Evolutionary conservation across 805 yeast genomes (phyloP), one percentile per base, ranked within the genome.

Genomic region (Metschnikowia proteae): DNA sequence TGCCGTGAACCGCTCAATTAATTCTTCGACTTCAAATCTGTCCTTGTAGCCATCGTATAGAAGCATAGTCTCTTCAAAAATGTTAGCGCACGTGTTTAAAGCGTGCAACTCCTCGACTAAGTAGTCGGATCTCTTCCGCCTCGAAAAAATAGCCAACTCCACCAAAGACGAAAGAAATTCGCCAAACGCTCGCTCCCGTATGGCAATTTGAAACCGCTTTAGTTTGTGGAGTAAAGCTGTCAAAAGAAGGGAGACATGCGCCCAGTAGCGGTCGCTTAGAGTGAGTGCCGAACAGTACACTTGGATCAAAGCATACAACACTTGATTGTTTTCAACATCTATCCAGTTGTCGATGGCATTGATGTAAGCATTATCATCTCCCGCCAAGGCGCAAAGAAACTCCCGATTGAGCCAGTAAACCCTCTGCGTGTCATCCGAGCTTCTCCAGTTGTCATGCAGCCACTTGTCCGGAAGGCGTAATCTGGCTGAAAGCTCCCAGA

Each of bases 11-110:
- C 42, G 42, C 17, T 6, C 9, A 3, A 48, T 46, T n/a, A 48
- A 17, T 25, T 40, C 46, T 23, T 39, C 38, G 11, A 65, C 26
- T 6, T 48, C 53, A 6, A 27, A 40, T 33, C 47, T 53, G 30
- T 73, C 77, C 37, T 60, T 63, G 48, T 61, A 73, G 1, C 77
- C 77, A 27, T 68, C 70, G 53, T 60, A 70, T 2, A 63, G 27
- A 4, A 53, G 43, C 30, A 42, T 55, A 6, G 65, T 48, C 31
- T 60, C 47, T 9, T 40, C 33, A 11, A 66, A 50, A 3, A 70
- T 60, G 9, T 41, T 34, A 1, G 32, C 26, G 30, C 52, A 43
- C 1, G 43, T 38, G 7, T 13, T 10, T 13, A 47, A 27, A 4
- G 49, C 51, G 50, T 53, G 23, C 38, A 41, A 35, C 31, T 47